These are phyloP conservation scores for Trypanosoma rangeli DNA, from an alignment of 208 protist species.

Conservation along the genomic window DNA sequence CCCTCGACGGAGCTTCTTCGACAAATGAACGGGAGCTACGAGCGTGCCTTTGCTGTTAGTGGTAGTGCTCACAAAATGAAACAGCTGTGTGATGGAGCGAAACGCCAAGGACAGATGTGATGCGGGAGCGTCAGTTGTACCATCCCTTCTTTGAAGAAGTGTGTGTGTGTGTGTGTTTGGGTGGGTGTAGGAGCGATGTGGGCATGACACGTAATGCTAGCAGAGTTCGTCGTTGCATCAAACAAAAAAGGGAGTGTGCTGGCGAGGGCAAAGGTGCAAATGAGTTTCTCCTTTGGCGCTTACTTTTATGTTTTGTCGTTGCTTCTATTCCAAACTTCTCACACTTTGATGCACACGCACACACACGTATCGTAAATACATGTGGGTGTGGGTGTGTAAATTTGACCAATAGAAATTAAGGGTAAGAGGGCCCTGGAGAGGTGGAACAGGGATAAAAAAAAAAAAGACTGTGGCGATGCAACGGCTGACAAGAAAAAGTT, in stretches of 20 bases:
- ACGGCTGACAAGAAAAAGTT: neutral
- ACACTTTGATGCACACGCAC: neutral
- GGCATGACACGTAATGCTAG: neutral
- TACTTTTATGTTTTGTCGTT: neutral
- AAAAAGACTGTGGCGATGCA: neutral
- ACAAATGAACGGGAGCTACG: conserved; percentile 74
- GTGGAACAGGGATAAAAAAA: neutral
- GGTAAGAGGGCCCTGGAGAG: neutral
- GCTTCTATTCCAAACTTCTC: neutral
- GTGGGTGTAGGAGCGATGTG: too few species aligned
- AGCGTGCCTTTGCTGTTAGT: conserved; percentile 4
- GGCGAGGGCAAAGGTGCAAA: neutral
- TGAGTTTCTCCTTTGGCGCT: neutral
- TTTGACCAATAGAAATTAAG: neutral
- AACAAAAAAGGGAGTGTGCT: conserved; percentile 17
- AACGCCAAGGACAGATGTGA: neutral
- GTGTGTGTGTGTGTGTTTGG: neutral
- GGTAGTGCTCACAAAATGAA: conserved; percentile 28
- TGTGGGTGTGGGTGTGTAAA: neutral
- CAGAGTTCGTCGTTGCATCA: neutral
- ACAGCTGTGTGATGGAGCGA: neutral
- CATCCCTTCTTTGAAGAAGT: neutral
- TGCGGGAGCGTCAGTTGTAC: neutral
- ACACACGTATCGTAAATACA: neutral
- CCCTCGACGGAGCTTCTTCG: conserved; percentile 50